Evolutionary conservation across 2,329 filamentous ascomycete species (phyloP), one percentile per base, ranked within the genome.

Genomic region (Claviceps monticola): DNA sequence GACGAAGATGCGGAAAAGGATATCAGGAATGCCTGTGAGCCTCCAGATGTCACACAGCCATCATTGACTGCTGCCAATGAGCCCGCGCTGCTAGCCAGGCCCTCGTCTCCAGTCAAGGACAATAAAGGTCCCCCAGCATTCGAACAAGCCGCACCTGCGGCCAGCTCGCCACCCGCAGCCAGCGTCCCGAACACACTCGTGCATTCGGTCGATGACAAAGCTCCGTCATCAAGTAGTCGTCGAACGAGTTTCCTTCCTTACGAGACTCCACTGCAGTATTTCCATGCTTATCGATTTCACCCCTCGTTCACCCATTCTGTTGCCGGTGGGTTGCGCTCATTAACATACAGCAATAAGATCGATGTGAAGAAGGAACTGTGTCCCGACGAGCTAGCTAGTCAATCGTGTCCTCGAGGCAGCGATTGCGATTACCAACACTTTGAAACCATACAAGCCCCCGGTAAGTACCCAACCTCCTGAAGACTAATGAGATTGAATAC

Each of bases 291-390:
- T 69, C 88, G 91, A 59, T 96, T 91, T 64, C 90, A 97, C 64
- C 87, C 88, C 36, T 74, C 79, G 49, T 97, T 83, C 68, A 72
- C 74, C 57, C 67, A 84, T 48, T 72, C 79, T 52, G 82, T 95
- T 53, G 65, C 79, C 52, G 84, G 83, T 56, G 91, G 91, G 44
- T 84, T 89, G 63, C 83, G 85, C 63, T 97, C 93, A 57, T 75
- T 94, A 72, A 97, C 90, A 44, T 97, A 91, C 71, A 96, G 88
- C 70, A 87, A 95, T 68, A 84, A 83, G 59, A 95, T 98, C 68
- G 82, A 96, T 64, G 75, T 82, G 23, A 74, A 80, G 55, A 82
- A 78, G 59, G 78, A 79, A 55, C 63, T 97, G 48, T 98, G 93
- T 67, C 83, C 81, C 39, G 84, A 80, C 60, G 87, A 95, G 66